phyloP scores from a whole-genome alignment of 257 asterid species.

The Jacaranda copaia region DNA sequence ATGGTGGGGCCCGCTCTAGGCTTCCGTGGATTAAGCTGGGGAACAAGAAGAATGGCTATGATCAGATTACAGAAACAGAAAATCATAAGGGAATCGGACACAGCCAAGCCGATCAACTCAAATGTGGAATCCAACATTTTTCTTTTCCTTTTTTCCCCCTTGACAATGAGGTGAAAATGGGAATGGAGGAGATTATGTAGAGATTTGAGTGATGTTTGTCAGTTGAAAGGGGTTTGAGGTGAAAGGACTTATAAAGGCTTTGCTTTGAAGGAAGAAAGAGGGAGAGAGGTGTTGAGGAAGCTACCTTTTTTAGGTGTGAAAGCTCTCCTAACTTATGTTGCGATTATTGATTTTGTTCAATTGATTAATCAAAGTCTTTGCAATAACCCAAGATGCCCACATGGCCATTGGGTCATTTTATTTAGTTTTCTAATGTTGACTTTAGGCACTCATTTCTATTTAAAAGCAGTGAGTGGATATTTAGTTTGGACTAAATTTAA shows the following conservation, averaged over 20 bases:
- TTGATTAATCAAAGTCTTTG: slow-evolving; percentile 19
- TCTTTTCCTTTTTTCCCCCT: not conserved
- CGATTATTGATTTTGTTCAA: slow-evolving; percentile 10
- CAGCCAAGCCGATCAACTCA: slow-evolving; percentile 58
- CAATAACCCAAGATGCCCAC: slow-evolving; percentile 25
- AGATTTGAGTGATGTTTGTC: not conserved
- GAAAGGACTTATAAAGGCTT: slow-evolving; percentile 33
- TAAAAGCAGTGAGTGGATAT: not conserved
- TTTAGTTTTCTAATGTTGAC: not conserved
- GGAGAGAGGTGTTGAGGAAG: slow-evolving; percentile 38
- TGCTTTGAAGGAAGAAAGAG: slow-evolving; percentile 33
- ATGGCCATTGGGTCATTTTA: slow-evolving; percentile 14
- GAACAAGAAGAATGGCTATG: slow-evolving; percentile 55
- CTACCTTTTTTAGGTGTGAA: slow-evolving; percentile 50
- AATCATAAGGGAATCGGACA: slow-evolving; percentile 61
- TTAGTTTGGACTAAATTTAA: too few species aligned
- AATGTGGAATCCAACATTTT: slow-evolving; percentile 56
- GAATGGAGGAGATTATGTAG: slow-evolving; percentile 12
- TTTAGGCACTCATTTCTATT: not conserved
- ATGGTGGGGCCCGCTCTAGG: slow-evolving; percentile 21
- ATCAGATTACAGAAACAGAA: slow-evolving; percentile 73
- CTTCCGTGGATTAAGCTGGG: slow-evolving; percentile 21
- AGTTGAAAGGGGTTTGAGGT: not conserved
- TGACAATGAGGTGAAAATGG: not conserved
- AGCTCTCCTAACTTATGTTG: slow-evolving; percentile 37